Evolutionary conservation across 768 basidiomycete species (phyloP).

Genomic region (Xanthoconium purpureum): DNA sequence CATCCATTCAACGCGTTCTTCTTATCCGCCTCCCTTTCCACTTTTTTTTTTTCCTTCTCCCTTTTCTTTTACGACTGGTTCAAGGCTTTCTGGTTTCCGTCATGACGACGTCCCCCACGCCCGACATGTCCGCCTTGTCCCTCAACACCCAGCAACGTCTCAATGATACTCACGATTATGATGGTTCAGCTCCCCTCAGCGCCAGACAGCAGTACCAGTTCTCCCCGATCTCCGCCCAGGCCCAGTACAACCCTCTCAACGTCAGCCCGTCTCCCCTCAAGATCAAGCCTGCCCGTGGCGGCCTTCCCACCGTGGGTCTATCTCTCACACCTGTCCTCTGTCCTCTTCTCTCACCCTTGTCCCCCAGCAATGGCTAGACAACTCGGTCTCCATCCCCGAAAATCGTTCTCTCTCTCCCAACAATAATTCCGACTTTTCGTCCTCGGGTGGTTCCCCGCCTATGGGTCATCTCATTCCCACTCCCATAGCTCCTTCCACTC

Average conservation of each 20-base stretch:
- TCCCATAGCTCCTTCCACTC: conserved; percentile 47
- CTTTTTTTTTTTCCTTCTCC: conserved; percentile 6
- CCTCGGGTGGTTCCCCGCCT: conserved; percentile 81
- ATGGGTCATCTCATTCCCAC: conserved; percentile 41
- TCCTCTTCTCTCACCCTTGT: conserved; percentile 24
- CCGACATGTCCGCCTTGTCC: conserved; percentile 76
- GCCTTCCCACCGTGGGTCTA: conserved; percentile 67
- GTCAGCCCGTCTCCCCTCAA: conserved; percentile 71
- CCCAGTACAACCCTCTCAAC: conserved; percentile 47
- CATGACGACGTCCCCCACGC: conserved; percentile 77
- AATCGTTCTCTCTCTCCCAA: conserved; percentile 80
- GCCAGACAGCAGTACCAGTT: conserved; percentile 68
- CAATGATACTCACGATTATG: conserved; percentile 85
- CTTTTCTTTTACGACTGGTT: conserved; percentile 26
- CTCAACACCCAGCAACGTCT: conserved; percentile 75
- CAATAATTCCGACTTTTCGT: conserved; percentile 87
- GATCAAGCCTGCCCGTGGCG: conserved; percentile 65
- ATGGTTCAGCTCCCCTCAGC: conserved; percentile 49
- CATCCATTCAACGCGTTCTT: no score
- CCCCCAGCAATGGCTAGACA: conserved; percentile 83
- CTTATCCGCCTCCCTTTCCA: not conserved
- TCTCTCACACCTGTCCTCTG: conserved; percentile 14
- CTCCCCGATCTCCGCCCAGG: conserved; percentile 54
- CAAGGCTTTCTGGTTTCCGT: conserved; percentile 30
- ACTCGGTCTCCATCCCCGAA: conserved; percentile 48